Evolutionary conservation across 2,329 filamentous ascomycete genomes (phyloP), one percentile per base, ranked within the genome.

Genomic region (Fusarium subglutinans): DNA sequence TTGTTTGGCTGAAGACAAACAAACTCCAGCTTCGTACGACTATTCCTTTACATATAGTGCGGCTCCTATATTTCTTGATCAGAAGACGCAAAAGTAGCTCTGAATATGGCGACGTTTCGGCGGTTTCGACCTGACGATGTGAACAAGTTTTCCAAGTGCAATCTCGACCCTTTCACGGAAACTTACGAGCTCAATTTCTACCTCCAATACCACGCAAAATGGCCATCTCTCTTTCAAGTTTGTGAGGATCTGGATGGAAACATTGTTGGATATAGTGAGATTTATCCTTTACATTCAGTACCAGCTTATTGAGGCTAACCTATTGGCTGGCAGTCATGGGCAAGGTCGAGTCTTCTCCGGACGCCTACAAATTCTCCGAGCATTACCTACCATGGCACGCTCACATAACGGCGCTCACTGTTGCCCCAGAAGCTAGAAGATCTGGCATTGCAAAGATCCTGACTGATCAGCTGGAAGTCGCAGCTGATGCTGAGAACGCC

Each of bases 311-410:
- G 66, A 55, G 38, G 63, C 74, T 73, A 68, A 82, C 81, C 58
- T 80, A 78, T 66, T 61, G 50, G n/a, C 70, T 59, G 70, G 94
- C 75, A 98, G 95, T 99, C 81, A 97, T 99, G 90, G 96, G 96
- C 80, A 99, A 99, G 86, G 90, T 97, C 69, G 96, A 98, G 86
- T 92, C 94, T 73, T 97, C 94, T 62, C 92, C 93, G 22, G 87
- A 93, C 50, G 90, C 91, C 60, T 90, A 93, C 81, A 88, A 90
- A 68, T 91, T 91, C 79, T 96, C 94, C 56, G 88, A 92, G 79
- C 95, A 98, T 84, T 97, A 97, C 84, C 92, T 98, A n/a, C 96
- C 96, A n/a, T 98, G 95, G 94, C 96, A 99, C 85, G 96, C 95
- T 26, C 96, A 99, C 84, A 97, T 99, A 80, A 99, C 96, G 9